phyloP scores from a whole-genome alignment of 345 rosid genomes.

The Pistacia vera region DNA sequence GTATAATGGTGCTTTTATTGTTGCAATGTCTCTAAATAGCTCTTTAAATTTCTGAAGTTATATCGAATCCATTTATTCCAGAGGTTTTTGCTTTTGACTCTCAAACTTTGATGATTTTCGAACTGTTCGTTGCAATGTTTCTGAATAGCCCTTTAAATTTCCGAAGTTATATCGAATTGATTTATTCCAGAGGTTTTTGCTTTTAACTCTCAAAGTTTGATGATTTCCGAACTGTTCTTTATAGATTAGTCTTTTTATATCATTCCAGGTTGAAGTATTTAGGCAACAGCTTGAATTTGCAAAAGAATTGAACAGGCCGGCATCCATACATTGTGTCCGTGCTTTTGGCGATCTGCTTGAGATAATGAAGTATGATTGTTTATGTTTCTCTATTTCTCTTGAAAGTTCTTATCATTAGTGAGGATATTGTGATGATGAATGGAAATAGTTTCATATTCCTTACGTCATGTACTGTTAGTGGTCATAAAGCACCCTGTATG shows the following conservation, averaged over 20 bases:
- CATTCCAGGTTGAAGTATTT: constrained; percentile 64
- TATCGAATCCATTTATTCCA: too few relatives aligned
- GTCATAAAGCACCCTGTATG: neutral
- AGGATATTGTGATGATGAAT: too few relatives aligned
- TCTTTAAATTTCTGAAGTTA: neutral
- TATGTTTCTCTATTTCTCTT: constrained; percentile 1
- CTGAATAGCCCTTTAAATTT: neutral
- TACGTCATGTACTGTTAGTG: too few relatives aligned
- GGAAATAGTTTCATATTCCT: neutral
- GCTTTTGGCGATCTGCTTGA: constrained; percentile 88
- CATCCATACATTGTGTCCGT: constrained; percentile 84
- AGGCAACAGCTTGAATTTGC: constrained; percentile 84
- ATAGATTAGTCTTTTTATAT: neutral
- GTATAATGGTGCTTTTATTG: neutral
- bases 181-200: too few relatives aligned
- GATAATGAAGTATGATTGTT: constrained; percentile 57
- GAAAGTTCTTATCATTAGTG: neutral
- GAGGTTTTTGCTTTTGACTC: neutral
- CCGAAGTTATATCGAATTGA: neutral
- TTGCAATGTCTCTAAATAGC: neutral
- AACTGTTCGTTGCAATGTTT: neutral
- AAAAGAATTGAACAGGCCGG: constrained; percentile 77
- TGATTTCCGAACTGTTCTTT: neutral
- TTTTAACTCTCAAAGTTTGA: neutral
- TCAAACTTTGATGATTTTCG: neutral